Percentiles rank a stretch among this genome's conserved stretches.
These are phyloP conservation scores for Colletotrichum theobromicola DNA, from an alignment of 2,329 filamentous ascomycete species.

Conservation along the genomic window DNA sequence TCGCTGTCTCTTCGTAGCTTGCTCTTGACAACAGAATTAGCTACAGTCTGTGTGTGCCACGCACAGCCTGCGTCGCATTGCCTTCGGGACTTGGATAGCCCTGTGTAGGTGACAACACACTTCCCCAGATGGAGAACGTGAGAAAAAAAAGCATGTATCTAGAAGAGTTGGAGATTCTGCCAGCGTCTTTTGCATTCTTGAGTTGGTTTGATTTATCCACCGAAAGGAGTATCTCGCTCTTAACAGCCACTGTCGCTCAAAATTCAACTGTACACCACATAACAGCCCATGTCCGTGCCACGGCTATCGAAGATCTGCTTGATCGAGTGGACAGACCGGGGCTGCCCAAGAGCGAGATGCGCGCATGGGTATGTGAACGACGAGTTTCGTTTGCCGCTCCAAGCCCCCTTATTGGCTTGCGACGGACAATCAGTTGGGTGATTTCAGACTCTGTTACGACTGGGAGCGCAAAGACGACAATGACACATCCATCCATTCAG, in stretches of 20 bases:
- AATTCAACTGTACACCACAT: not conserved
- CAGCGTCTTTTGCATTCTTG: not conserved
- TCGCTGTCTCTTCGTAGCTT: not conserved
- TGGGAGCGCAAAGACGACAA: not conserved
- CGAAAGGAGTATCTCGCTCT: not conserved
- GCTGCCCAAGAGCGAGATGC: conserved; percentile 1
- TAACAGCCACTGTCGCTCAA: not conserved
- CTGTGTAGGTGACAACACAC: not conserved
- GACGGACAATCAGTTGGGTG: not conserved
- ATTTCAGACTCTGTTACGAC: not conserved
- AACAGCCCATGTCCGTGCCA: conserved; percentile 12
- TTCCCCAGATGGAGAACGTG: conserved; percentile 8
- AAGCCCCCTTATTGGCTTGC: not conserved
- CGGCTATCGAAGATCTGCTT: conserved; percentile 7
- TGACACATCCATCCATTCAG: not conserved
- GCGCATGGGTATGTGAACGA: conserved; percentile 2
- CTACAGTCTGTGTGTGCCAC: conserved; percentile 11
- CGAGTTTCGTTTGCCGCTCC: conserved; percentile 1
- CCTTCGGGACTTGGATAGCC: conserved; percentile 17
- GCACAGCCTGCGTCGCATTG: conserved; percentile 10
- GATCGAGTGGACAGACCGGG: conserved; percentile 7
- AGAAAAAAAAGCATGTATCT: not conserved
- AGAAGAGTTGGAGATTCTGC: not conserved
- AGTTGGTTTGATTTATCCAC: not conserved
- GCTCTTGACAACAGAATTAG: not conserved